Evolutionary conservation across 1,284 basidiomycete genomes (phyloP), one percentile per base, ranked within the genome.

Genomic region (Fistulinella staudtii): DNA sequence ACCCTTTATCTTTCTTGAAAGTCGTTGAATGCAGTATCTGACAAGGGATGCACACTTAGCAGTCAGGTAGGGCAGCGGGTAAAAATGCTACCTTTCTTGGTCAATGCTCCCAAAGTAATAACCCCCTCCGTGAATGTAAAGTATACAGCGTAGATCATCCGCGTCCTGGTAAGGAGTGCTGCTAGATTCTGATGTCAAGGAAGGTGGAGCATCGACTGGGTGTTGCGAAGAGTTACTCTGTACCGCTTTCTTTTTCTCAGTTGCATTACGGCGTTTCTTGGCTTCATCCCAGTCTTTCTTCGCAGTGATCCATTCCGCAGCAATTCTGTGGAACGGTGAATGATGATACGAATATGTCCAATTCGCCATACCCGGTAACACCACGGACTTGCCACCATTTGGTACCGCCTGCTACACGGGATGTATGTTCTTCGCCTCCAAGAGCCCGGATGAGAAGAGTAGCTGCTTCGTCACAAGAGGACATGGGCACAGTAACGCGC

Each of bases 381-480:
- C 85, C 83, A 27, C 91, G 81, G 15, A 93, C 87, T 64, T 94
- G 93, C 95, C 94, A 98, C 93, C 95, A 98, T 58, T 93, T 93
- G 7, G 82, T 82, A 2, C 94, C 95, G 14, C 94, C 94, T 2
- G 93, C 83, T 21, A 93, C 63, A 43, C 77, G 77, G 53, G 80
- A 79, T 8, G 89, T 80, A 41, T 75, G 71, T 24, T 86, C 85
- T 52, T 88, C 80, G 8, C 93, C 92, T 1, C 95, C 94, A 10
- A 99, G 74, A 1, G 84, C 92, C 46, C 80, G 71, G 43, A 94
- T 82, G 34, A 99, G 75, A 50, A 81, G 67, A 6, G 71, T 66
- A 1, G 95, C 92, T 0, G 95, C 91, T 22, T 85, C 73, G 37
- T 89, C 78, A 56, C 93, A 93, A 45, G 76, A 82, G 1, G 77